These are phyloP conservation scores for Trichosporon inkin DNA, from an alignment of 1,284 basidiomycete genomes.

Conservation along the genomic window DNA sequence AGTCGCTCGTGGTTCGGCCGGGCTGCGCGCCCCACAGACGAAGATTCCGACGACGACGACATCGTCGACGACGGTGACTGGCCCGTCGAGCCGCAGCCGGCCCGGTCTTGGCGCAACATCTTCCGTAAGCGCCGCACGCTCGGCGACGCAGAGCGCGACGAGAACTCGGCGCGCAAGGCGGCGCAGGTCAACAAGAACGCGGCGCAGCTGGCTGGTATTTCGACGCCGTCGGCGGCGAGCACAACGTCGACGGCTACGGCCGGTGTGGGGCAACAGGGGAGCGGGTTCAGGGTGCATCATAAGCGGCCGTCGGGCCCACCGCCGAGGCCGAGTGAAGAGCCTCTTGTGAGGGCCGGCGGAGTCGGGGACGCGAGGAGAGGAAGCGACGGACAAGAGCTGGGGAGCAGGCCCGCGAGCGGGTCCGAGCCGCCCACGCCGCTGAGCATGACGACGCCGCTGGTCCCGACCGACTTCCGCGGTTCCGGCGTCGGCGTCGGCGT, in stretches of 20 bases:
- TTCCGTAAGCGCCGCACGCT: constrained; percentile 25
- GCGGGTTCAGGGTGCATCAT: constrained; percentile 3
- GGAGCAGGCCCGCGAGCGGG: too few relatives aligned
- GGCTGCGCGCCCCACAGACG: too few relatives aligned
- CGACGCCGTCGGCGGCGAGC: constrained; percentile 19
- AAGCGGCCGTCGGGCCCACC: neutral
- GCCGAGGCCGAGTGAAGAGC: neutral
- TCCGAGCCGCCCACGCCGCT: neutral
- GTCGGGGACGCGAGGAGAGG: too few relatives aligned
- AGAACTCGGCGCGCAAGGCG: constrained; percentile 45
- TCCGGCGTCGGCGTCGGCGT: too few relatives aligned
- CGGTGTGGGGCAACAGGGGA: neutral
- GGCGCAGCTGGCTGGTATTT: constrained; percentile 41
- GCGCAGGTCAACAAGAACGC: constrained; percentile 40
- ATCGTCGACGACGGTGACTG: constrained; percentile 38
- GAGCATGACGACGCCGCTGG: neutral
- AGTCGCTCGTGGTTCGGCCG: constrained; percentile 17
- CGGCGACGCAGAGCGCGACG: constrained; percentile 31
- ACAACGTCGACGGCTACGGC: neutral
- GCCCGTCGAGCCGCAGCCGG: constrained; percentile 21
- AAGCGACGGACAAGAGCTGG: too few relatives aligned
- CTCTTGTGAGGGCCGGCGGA: neutral
- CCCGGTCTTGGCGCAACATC: constrained; percentile 16
- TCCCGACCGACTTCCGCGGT: neutral
- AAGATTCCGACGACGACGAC: constrained; percentile 13